Conservation (phyloP, 164 flowering plant genomes). For the Amborella trichopoda region DNA sequence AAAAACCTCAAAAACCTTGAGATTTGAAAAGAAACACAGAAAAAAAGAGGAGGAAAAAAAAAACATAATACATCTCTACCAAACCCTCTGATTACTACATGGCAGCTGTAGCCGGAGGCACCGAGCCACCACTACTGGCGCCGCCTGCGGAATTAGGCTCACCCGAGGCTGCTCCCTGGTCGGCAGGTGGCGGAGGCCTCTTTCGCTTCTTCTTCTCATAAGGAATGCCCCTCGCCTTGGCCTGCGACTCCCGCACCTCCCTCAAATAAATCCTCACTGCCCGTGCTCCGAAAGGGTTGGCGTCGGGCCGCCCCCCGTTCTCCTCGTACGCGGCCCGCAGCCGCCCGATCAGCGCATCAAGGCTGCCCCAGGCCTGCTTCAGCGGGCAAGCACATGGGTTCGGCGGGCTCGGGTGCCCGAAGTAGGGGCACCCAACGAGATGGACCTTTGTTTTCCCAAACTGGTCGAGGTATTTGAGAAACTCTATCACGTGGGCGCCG, state of each 20-base stretch:
- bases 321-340: slow-evolving; percentile 31
- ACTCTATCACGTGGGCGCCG: slow-evolving; percentile 25
- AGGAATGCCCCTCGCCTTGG: slow-evolving; percentile 28
- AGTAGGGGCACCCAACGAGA: slow-evolving; percentile 17
- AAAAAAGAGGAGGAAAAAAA: too few species aligned
- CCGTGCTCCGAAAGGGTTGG: slow-evolving; percentile 27
- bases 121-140: slow-evolving; percentile 2
- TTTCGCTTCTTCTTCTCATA: slow-evolving; percentile 32
- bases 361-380: slow-evolving; percentile 36
- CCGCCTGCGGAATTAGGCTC: neutral
- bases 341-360: slow-evolving; percentile 28
- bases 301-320: slow-evolving; percentile 26
- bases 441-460: slow-evolving; percentile 34
- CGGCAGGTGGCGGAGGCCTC: slow-evolving; percentile 6
- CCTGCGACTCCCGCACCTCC: slow-evolving; percentile 26
- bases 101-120: neutral
- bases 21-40: too few species aligned
- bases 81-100: too few species aligned
- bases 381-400: slow-evolving; percentile 27
- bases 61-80: too few species aligned
- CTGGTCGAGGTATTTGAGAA: slow-evolving; percentile 29
- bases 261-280: slow-evolving; percentile 23
- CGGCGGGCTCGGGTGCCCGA: slow-evolving; percentile 25
- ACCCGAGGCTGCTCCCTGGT: neutral
- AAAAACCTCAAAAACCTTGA: too few species aligned